phyloP scores from a whole-genome alignment of 768 basidiomycete species.

The Termitomyces sp. region DNA sequence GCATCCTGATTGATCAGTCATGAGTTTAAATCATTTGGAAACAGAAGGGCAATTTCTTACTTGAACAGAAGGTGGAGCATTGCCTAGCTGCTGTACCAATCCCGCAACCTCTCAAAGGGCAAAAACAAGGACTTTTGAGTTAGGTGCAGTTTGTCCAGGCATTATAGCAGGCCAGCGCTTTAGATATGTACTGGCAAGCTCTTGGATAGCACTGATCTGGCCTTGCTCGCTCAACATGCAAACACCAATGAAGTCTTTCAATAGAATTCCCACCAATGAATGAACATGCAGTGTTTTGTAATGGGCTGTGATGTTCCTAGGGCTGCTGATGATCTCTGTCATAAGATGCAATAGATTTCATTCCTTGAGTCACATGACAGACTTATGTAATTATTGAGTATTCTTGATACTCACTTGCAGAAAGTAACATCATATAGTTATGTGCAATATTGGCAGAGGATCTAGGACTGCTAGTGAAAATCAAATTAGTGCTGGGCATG shows the following conservation, averaged over 20 bases:
- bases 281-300: constrained; percentile 73
- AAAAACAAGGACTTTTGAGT: constrained; percentile 61
- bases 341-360: constrained; percentile 77
- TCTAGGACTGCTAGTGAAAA: too few species aligned
- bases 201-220: constrained; percentile 87
- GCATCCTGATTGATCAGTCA: constrained; percentile 51
- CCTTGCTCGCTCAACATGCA: constrained; percentile 91
- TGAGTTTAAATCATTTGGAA: not conserved
- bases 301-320: constrained; percentile 46
- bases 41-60: constrained; percentile 25
- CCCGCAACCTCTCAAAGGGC: constrained; percentile 82
- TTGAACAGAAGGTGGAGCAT: constrained; percentile 86
- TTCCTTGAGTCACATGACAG: too few species aligned
- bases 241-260: constrained; percentile 83
- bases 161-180: constrained; percentile 93
- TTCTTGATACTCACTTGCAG: too few species aligned
- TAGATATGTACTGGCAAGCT: constrained; percentile 74
- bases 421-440: too few species aligned
- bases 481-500: too few species aligned
- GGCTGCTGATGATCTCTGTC: constrained; percentile 64
- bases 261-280: constrained; percentile 66
- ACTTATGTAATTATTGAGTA: too few species aligned
- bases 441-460: too few species aligned
- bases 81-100: constrained; percentile 83
- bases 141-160: constrained; percentile 74